Evolutionary conservation across 768 basidiomycete species (phyloP), one percentile per base, ranked within the genome.

Genomic region (Coprinopsis cinerea): DNA sequence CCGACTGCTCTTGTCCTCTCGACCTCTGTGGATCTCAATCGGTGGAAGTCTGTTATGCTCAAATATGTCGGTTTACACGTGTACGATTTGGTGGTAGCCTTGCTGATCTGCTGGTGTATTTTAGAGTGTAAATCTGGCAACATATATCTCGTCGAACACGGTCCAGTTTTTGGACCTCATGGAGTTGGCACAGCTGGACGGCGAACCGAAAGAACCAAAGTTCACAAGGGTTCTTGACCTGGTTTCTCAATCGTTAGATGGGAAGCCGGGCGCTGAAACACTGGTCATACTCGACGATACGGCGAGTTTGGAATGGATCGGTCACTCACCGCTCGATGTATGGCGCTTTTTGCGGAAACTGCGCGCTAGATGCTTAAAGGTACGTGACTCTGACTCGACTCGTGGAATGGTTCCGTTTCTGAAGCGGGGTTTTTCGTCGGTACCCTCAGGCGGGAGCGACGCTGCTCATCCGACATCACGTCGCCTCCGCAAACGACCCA

Each of bases 251-350:
- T 4, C 28, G 5, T 13, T 45, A 28, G 20, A 18, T 42, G 1
- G 53, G 15, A 47, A 27, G 27, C 51, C 53, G 25, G 57, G 59
- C 1, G 14, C 43, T 9, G 37, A 52, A 6, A 46, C 59, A 9
- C 64, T 88, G 11, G 69, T 90, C 18, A 76, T 91, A 37, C 57
- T 90, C n/a, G 88, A 91, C 53, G 85, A 86, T 47, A 67, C 87
- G 36, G 63, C 83, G 0, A 69, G 76, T 34, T 71, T 90, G 1
- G 78, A 85, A 58, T 91, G 88, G 86, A 76, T 84, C 15, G 88
- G 88, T 1, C 67, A 78, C 49, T 61, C 79, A 2, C 49, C 61
- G 0, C 50, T 72, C 5, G 82, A 83, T 18, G 57, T 89, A 30
- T 64, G 64, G 15, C 75, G 81, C 4, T 81, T 89, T 52, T 57